These are phyloP conservation scores for Cinnamomum chago DNA, from an alignment of 164 flowering plant genomes.

Conservation along the genomic window DNA sequence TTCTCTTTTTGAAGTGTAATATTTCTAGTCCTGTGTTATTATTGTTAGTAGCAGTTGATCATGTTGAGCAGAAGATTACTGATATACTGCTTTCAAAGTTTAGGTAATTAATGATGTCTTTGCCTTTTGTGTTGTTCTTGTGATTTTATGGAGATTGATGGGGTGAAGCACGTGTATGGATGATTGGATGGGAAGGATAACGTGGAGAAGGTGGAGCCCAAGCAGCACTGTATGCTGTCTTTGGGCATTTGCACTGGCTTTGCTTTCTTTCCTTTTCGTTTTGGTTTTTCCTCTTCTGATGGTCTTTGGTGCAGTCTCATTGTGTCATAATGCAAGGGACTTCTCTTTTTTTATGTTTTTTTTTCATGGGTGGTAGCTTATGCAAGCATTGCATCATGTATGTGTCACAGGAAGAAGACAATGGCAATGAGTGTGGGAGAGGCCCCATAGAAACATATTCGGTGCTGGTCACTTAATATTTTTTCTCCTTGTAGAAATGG, in stretches of 20 bases:
- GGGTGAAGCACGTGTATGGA: conserved; percentile 23
- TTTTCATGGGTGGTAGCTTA: conserved; percentile 46
- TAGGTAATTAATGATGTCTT: not conserved
- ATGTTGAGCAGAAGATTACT: not conserved
- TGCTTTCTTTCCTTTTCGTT: not conserved
- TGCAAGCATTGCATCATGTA: conserved; percentile 45
- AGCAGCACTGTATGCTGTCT: conserved; percentile 28
- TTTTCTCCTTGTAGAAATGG: too few relatives aligned
- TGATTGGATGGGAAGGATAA: conserved; percentile 12
- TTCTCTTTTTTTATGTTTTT: not conserved
- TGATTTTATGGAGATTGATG: not conserved
- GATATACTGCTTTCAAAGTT: not conserved
- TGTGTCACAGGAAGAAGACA: conserved; percentile 34
- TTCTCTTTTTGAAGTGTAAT: conserved; percentile 5
- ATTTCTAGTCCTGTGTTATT: not conserved
- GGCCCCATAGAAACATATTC: too few relatives aligned
- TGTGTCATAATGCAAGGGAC: conserved; percentile 30
- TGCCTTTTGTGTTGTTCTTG: not conserved
- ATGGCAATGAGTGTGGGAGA: too few relatives aligned
- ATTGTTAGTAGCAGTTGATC: not conserved
- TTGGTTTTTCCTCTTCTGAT: conserved; percentile 5
- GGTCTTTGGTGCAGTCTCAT: conserved; percentile 26
- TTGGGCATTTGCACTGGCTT: conserved; percentile 17
- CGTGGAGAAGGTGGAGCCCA: conserved; percentile 44
- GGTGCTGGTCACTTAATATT: too few relatives aligned